Percentiles rank a stretch among this genome's conserved stretches.
phyloP scores from a whole-genome alignment of 495 filamentous ascomycete species.

The Tuber magnatum region DNA sequence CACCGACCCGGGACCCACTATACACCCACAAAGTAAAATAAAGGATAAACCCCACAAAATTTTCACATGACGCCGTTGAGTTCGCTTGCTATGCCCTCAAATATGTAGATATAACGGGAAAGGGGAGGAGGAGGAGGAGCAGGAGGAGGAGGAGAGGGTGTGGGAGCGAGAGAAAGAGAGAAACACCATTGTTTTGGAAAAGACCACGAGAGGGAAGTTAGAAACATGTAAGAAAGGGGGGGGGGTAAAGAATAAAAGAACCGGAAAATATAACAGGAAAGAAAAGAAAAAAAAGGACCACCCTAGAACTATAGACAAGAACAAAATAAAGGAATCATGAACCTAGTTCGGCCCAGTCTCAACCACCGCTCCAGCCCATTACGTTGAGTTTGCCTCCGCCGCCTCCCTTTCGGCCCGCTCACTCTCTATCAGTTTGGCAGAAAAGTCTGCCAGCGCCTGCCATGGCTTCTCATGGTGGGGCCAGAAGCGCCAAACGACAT shows the following conservation, averaged over 20 bases:
- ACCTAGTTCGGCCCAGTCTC: neutral
- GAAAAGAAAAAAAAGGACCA: conserved; percentile 20
- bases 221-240: neutral
- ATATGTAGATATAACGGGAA: neutral
- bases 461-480: conserved; percentile 36
- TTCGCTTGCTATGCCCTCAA: conserved; percentile 17
- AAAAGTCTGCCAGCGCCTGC: conserved; percentile 37
- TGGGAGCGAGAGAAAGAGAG: neutral
- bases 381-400: conserved; percentile 16
- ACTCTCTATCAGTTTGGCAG: conserved; percentile 31
- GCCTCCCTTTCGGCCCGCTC: conserved; percentile 22
- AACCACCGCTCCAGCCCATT: conserved; percentile 2
- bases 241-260: neutral
- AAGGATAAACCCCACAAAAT: conserved; percentile 37
- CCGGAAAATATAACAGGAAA: conserved; percentile 17
- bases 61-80: conserved; percentile 37
- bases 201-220: neutral
- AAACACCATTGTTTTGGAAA: neutral
- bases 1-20: conserved; percentile 33
- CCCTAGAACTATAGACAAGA: conserved; percentile 18
- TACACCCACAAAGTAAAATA: conserved; percentile 34
- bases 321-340: conserved; percentile 16
- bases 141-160: neutral
- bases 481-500: conserved; percentile 39
- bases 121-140: neutral